Evolutionary conservation across 2,329 filamentous ascomycete genomes (phyloP), one percentile per base, ranked within the genome.

Genomic region (Sporothrix inflata): DNA sequence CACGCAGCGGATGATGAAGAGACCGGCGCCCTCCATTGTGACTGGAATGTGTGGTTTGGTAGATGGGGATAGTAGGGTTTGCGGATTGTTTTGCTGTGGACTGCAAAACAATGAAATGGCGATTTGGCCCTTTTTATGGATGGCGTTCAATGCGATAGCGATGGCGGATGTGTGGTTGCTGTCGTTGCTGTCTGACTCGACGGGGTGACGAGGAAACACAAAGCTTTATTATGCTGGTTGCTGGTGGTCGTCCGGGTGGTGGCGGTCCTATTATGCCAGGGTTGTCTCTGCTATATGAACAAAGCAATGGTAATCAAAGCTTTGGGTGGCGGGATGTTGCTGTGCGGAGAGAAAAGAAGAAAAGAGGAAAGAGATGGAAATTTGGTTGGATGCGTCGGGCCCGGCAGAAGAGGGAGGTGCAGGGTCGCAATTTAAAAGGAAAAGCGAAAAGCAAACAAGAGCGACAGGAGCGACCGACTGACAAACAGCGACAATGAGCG

Each of bases 1-100:
- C 73, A 83, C 73, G 71, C 78, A 77, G 76, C 87, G 86, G 76
- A 88, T 77, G 76, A 83, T 77, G 73, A 83, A 79, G 74, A 83
- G 83, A 76, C 87, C 77, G 74, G n/a, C 49, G 47, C 85, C 77
- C 45, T 78, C 77, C 81, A 82, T 82, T 74, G 67, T 77, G 75
- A 49, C 51, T 34, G 24, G 21, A 16, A 30, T 66, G 60, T 40
- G 66, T 60, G 34, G 71, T 67, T 42, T 69, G 38, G 21, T 24
- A 49, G 42, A 63, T 7, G 45, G 16, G 21, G 34, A 19, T 53
- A 9, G 40, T 30, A n/a, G 8, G 16, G 6, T 7, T 38, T 21
- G 30, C 6, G 12, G 16, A 45, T 65, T 63, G 61, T 30, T 27
- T 30, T 66, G 63, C 42, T 66, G 24, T 49, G 21, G 42, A 49